A percentile compares a stretch with the other conserved stretches of the same genome.
Conservation (phyloP, 768 basidiomycete species). For the Lactarius evosmus region DNA sequence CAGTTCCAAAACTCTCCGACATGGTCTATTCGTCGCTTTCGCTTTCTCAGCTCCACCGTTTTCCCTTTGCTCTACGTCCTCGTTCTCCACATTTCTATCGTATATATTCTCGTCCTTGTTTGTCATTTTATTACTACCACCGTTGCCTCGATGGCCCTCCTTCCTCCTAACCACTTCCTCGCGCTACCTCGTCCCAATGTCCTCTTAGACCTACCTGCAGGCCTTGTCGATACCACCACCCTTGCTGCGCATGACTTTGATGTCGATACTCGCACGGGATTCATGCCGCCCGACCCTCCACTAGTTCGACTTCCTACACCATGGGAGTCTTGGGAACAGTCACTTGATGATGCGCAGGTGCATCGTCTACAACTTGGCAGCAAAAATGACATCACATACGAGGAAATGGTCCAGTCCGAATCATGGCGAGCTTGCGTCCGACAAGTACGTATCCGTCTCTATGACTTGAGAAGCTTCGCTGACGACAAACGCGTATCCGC, state of each 20-base stretch:
- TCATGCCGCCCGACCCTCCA: conserved; percentile 82
- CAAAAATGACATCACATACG: conserved; percentile 31
- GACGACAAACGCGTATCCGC: conserved; percentile 12
- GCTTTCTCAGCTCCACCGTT: background rate
- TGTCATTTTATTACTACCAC: background rate
- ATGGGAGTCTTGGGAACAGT: conserved; percentile 74
- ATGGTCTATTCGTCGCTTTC: background rate
- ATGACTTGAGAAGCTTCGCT: background rate
- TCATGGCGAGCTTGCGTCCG: conserved; percentile 44
- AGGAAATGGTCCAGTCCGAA: conserved; percentile 37
- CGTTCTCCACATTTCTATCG: background rate
- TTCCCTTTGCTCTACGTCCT: background rate
- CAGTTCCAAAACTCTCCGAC: background rate
- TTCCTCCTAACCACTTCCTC: conserved; percentile 36
- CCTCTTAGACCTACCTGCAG: conserved; percentile 29
- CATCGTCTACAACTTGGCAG: conserved; percentile 54
- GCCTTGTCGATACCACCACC: conserved; percentile 38
- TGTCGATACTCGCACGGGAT: conserved; percentile 86
- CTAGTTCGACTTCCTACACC: conserved; percentile 52
- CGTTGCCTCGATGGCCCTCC: conserved; percentile 11
- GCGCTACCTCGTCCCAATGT: conserved; percentile 37
- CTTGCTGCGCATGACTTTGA: conserved; percentile 60
- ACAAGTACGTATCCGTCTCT: conserved; percentile 34
- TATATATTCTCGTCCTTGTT: background rate
- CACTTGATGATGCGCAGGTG: conserved; percentile 49